Evolutionary conservation across 1,284 basidiomycete genomes (phyloP), one percentile per base, ranked within the genome.

Genomic region (Paramarasmius palmivorus): DNA sequence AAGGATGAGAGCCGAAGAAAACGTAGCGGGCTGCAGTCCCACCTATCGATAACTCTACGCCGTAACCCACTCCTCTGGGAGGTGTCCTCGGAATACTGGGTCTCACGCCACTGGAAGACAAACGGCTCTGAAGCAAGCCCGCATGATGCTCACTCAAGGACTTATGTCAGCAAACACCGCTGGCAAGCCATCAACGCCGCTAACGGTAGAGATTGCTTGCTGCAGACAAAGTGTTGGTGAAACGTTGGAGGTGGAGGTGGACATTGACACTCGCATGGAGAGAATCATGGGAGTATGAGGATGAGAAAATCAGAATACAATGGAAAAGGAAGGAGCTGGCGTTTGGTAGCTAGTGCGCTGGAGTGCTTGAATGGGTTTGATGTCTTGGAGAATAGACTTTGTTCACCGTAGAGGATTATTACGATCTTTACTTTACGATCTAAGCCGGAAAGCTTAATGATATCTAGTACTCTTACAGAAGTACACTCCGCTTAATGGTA

Each of bases 191-290:
- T 86, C 38, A 90, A 90, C 61, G 88, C 85, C 1, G 81, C 84
- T 12, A 88, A n/a, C 84, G 17, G 86, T 91, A 10, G 88, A 91
- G 75, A 89, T n/a, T 91, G 85, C 79, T 91, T 45, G 89, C 86
- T 0, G 88, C 82, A 2, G 88, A 90, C 67, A 90, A 90, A 58
- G 83, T 90, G 39, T 83, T 85, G 54, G 74, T 74, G 59, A 84
- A 88, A 60, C 73, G 75, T 58, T 79, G 65, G 57, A 61, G 71
- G 59, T 75, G 71, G 74, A 62, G 72, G 55, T 68, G 75, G 61
- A 59, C 70, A 65, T 46, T 59, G 55, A 10, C 63, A 66, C 48
- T 61, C 57, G 19, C 56, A 63, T 45, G 53, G 54, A 5, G 59
- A 61, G 49, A 59, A 62, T 50, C 39, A 57, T 32, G 57, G 26